These are phyloP conservation scores for Byssothecium circinans DNA, from an alignment of 2,329 filamentous ascomycete genomes.

Conservation along the genomic window DNA sequence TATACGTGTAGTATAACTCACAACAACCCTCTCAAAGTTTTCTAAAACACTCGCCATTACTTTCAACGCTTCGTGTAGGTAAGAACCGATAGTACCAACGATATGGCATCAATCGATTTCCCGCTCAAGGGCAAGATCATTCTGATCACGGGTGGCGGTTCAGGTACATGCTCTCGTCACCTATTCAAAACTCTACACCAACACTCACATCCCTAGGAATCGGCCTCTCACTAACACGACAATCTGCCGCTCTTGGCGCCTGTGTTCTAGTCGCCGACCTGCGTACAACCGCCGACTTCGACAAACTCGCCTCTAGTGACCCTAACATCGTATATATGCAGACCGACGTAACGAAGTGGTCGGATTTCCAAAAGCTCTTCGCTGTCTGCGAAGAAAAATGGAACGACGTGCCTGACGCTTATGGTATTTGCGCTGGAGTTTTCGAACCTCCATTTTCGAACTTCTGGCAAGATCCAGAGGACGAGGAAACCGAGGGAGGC, in stretches of 20 bases:
- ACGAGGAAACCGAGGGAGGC: slow-evolving; percentile 15
- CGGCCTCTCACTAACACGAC: slow-evolving; percentile 33
- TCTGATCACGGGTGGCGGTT: slow-evolving; percentile 41
- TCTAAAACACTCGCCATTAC: no score
- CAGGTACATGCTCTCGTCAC: slow-evolving; percentile 17
- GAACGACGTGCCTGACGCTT: slow-evolving; percentile 36
- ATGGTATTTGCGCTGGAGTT: slow-evolving; percentile 35
- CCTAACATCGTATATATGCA: slow-evolving; percentile 29
- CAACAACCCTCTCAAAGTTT: no score
- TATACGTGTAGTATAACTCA: no score
- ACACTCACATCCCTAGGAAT: slow-evolving; percentile 26
- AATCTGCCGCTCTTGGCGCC: slow-evolving; percentile 27
- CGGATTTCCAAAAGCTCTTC: slow-evolving; percentile 30
- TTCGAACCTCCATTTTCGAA: slow-evolving; percentile 35
- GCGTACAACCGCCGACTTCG: slow-evolving; percentile 23
- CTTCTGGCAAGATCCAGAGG: slow-evolving; percentile 35
- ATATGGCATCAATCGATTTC: slow-evolving; percentile 28
- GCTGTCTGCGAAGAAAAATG: slow-evolving; percentile 29
- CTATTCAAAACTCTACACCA: background rate
- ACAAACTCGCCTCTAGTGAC: slow-evolving; percentile 20
- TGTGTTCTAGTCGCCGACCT: slow-evolving; percentile 30
- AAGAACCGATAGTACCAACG: no score
- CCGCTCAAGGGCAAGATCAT: slow-evolving; percentile 37
- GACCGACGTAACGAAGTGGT: slow-evolving; percentile 32
- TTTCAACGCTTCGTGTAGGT: no score